Evolutionary conservation across 2,329 filamentous ascomycete species (phyloP).

Genomic region (Fusarium poae): DNA sequence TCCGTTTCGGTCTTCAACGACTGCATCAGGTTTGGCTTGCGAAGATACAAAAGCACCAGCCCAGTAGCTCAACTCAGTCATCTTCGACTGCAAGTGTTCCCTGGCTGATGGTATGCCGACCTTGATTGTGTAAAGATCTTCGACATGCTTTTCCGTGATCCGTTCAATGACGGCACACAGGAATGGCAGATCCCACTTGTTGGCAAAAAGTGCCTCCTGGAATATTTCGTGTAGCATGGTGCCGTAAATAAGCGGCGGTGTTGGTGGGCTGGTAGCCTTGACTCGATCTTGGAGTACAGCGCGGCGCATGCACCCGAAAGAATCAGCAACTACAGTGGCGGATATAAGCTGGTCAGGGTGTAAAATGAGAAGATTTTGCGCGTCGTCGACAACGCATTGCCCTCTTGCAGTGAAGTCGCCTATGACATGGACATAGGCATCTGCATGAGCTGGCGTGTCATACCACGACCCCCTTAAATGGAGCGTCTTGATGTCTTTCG

Average conservation of each 20-base stretch:
- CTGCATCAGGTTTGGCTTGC: slow-evolving; percentile 75
- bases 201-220: slow-evolving; percentile 86
- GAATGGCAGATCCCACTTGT: slow-evolving; percentile 81
- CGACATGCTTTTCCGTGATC: slow-evolving; percentile 81
- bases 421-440: slow-evolving; percentile 87
- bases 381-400: slow-evolving; percentile 85
- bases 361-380: slow-evolving; percentile 85
- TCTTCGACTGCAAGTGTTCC: slow-evolving; percentile 85
- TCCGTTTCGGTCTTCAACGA: slow-evolving; percentile 83
- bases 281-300: slow-evolving; percentile 95
- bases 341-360: slow-evolving; percentile 97
- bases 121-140: slow-evolving; percentile 90
- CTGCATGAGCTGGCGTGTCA: slow-evolving; percentile 79
- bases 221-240: slow-evolving; percentile 96
- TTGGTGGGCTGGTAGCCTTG: slow-evolving; percentile 87
- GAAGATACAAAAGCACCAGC: slow-evolving; percentile 82
- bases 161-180: slow-evolving; percentile 75
- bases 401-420: slow-evolving; percentile 78
- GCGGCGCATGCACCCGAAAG: slow-evolving; percentile 89
- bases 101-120: slow-evolving; percentile 78
- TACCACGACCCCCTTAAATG: slow-evolving; percentile 88
- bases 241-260: slow-evolving; percentile 87
- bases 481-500: slow-evolving; percentile 74
- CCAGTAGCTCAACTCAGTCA: slow-evolving; percentile 86
- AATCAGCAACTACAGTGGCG: slow-evolving; percentile 95